phyloP scores from a whole-genome alignment of 2,329 filamentous ascomycete genomes.

The Lachnellula occidentalis region DNA sequence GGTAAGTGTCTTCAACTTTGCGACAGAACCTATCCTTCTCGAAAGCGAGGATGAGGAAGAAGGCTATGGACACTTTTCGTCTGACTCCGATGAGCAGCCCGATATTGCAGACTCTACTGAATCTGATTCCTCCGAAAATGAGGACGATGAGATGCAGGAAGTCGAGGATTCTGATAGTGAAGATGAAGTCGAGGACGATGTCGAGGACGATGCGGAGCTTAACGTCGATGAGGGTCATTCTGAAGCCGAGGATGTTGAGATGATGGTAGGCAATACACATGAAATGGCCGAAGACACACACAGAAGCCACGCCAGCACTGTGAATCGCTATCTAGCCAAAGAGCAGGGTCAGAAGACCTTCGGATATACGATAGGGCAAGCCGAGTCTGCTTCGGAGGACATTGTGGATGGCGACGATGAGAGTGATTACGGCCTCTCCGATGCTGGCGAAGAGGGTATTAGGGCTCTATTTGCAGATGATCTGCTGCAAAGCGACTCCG shows the following conservation, averaged over 20 bases:
- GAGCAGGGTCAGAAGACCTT: neutral
- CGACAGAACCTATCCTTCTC: slow-evolving; percentile 13
- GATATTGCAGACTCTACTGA: slow-evolving; percentile 1
- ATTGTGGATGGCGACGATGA: slow-evolving; percentile 8
- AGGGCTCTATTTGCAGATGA: slow-evolving; percentile 18
- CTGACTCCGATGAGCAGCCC: slow-evolving; percentile 12
- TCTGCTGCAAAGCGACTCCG: slow-evolving; percentile 1
- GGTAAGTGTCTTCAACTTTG: slow-evolving; percentile 6
- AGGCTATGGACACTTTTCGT: slow-evolving; percentile 6
- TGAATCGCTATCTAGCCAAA: neutral
- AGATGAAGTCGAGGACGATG: slow-evolving; percentile 11
- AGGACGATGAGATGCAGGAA: neutral
- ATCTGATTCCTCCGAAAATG: neutral
- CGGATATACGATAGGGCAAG: neutral
- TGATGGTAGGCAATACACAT: neutral
- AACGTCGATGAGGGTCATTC: slow-evolving; percentile 1
- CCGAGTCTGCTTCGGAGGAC: neutral
- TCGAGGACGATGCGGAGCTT: slow-evolving; percentile 2
- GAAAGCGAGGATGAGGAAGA: slow-evolving; percentile 13
- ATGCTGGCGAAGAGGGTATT: slow-evolving; percentile 22
- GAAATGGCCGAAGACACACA: too few species aligned
- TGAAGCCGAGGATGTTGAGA: slow-evolving; percentile 4
- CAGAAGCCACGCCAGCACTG: too few species aligned
- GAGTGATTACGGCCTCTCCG: slow-evolving; percentile 24
- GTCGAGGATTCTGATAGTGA: slow-evolving; percentile 7